Evolutionary conservation across 148 eudicot species (phyloP), one percentile per base, ranked within the genome.

Genomic region (Vaccinium macrocarpon): DNA sequence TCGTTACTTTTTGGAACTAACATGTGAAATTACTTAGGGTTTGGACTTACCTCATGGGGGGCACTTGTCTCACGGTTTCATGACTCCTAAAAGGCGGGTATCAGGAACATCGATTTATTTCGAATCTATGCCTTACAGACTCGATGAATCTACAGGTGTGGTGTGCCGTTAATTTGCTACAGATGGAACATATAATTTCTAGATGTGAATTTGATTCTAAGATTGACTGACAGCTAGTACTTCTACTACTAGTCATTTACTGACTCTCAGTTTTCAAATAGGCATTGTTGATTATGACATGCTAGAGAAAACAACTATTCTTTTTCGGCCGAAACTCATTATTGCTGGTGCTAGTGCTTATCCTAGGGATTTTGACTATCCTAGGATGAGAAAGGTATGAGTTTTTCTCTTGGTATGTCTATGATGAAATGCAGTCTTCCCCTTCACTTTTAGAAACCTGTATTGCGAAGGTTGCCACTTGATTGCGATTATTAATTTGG

Each of bases 261-360:
- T 42, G 46, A 42, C 46, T 42, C 46, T 42, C 49, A 53, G 70
- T 57, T 56, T 38, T 29, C 57, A 16, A 80, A 25, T 85, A 94
- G 98, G 98, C 85, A 84, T 93, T 87, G 91, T 96, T 74, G 98
- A 96, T 86, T 96, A 96, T 84, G 98, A 94, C 87, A 94, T 91
- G 98, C 96, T 96, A 68, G 98, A 96, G 91, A 93, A 96, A 89
- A 93, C 94, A 12, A 96, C 98, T 23, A 89, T 76, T 59, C 92
- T 94, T 14, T 96, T 96, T 81, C 89, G 98, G 32, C 98, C 98
- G 80, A 94, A 96, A 84, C 95, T 96, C 53, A 94, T 94, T 23
- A 94, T 96, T 86, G 98, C 93, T 86, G 98, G 98, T 85, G 98
- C 96, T 78, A 96, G 98, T 93, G 98, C 98, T 78, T 96, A 96